Evolutionary conservation across 768 basidiomycete species (phyloP), one percentile per base, ranked within the genome.

Genomic region (Russula virescens): DNA sequence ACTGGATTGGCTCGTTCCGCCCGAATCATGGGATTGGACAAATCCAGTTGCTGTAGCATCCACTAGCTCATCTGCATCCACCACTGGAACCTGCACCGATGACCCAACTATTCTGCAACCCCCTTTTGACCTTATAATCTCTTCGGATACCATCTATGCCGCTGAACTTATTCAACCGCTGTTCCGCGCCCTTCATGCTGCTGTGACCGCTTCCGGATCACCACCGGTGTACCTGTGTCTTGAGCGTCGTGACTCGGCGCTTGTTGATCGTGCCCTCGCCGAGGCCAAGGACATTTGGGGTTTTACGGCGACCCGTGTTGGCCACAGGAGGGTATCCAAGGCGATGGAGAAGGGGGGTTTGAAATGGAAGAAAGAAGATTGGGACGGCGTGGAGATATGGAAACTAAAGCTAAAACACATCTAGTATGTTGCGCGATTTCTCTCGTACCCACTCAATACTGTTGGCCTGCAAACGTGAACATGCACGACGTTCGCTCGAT

Each of bases 341-440:
- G 82, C 82, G 5, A 74, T 92, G 65, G 79, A 79, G 59, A 85
- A 82, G 66, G 77, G 76, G 14, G 81, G 83, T 3, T 71, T 82
- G 45, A 73, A 75, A 3, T 93, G 90, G 90, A 74, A 75, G 14
- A 78, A 74, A 68, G 79, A 79, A 7, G 91, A 91, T 55, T 94
- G 91, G 89, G 88, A 87, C 25, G 89, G 81, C 5, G 78, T 94
- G 26, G 90, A 94, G 74, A 78, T 95, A 48, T 94, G 89, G 89
- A 86, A 82, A 70, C 55, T 73, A 34, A 58, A 53, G 13, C 64
- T 68, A 21, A 62, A 34, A 34, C 45, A 51, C 21, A 38, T 66
- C 55, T 43, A 55, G 53, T 25, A 49, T 61, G 35, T 47, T 47
- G 23, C 51, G 51, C 52, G 34, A 51, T 55, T 55, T 13, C 25